Base-by-base conservation (phyloP, 208 protist species). In the Leishmania guyanensis region DNA sequence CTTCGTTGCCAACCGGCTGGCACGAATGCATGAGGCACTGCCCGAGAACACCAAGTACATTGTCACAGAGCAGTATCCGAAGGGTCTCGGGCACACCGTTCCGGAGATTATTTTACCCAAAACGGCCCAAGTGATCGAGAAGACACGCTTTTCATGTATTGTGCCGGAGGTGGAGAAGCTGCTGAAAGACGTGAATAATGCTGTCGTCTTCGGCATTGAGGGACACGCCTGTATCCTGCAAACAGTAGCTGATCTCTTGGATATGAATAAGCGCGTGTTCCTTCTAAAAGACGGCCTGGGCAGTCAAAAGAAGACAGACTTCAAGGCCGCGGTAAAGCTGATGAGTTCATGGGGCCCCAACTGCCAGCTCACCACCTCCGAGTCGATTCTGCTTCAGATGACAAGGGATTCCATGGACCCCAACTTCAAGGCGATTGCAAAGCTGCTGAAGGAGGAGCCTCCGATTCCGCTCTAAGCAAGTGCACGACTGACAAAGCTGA, bases 61-160 rank as follows among this genome's bases (percentile, higher is more conserved):
- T 62, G 88, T 92, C 16, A 96, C 93, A 50, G 91, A 96, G 88
- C 93, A 96, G 80, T 95, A 96, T 83, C 93, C 91, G 5, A 95
- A 96, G 58, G 91, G 89, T 17, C 82, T 96, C 0, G 90, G 93
- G 0, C 77, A 77, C 77, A 94, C 88, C 26, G 92, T 93, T 46
- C 86, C 86, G 48, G 91, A 93, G 50, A 83, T 96, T 29, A 85
- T 78, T 14, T 78, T 96, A 36, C 93, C 93, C 16, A 46, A 85
- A 53, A 80, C 77, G 9, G 83, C 87, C n/a, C 58, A 86, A 29
- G 79, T 90, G 14, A 66, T 89, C 22, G 60, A 83, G 62, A 96
- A 96, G 82, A 95, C 86, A 5, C 71, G 68, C 8, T 96, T 95
- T 72, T 91, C 90, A 16, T 89, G 85, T 58, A 33, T 94, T 26